Evolutionary conservation across 176 grass and related monocot genomes (phyloP).

Genomic region (Aegilops tauschii): DNA sequence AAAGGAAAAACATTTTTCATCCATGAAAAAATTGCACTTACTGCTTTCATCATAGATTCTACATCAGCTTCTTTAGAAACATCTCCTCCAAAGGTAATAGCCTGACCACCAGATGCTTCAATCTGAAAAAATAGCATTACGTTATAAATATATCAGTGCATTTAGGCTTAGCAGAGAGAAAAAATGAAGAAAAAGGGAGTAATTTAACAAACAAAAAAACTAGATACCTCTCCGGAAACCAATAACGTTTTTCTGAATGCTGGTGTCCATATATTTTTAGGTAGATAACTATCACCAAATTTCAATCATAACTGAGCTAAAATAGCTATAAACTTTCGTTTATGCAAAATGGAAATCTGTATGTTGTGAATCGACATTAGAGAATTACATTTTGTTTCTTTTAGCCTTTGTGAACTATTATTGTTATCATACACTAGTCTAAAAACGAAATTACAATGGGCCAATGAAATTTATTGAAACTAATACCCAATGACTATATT

Average conservation of each 20-base stretch:
- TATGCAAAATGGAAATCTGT: neutral
- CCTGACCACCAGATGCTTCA: conserved; percentile 79
- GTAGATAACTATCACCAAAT: neutral
- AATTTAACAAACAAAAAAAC: neutral
- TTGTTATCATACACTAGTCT: neutral
- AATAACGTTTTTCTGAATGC: neutral
- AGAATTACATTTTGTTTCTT: neutral
- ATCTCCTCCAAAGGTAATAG: conserved; percentile 91
- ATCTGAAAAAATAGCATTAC: conserved; percentile 47
- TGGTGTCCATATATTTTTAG: neutral
- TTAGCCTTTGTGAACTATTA: neutral
- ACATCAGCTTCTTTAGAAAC: conserved; percentile 97
- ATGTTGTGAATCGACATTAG: neutral
- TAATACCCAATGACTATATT: neutral
- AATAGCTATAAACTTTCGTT: neutral
- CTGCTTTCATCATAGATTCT: conserved; percentile 94
- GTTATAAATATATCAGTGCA: neutral
- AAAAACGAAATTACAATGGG: neutral
- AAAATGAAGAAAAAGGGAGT: neutral
- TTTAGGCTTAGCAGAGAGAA: neutral
- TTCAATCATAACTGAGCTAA: neutral
- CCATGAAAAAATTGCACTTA: conserved; percentile 47
- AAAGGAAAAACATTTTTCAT: neutral
- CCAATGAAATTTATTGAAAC: conserved; percentile 1
- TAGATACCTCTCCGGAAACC: neutral